Conservation (phyloP, 2,329 filamentous ascomycete genomes). For the Aspergillus ustus region DNA sequence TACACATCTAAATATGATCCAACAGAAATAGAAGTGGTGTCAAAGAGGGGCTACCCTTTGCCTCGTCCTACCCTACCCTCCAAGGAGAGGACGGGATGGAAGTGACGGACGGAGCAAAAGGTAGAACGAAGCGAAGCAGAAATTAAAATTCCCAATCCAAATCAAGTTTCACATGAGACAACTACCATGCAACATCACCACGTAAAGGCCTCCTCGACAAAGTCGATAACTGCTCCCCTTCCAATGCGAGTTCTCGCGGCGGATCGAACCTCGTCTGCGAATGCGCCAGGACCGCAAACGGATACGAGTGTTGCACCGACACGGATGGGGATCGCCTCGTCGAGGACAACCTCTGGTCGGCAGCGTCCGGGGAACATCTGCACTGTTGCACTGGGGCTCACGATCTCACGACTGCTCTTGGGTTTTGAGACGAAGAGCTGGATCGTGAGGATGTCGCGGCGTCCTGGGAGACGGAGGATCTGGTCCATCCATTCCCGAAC, state of each 20-base stretch:
- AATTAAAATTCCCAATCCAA: neutral
- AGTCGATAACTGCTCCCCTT: slow-evolving; percentile 60
- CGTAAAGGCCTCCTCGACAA: slow-evolving; percentile 69
- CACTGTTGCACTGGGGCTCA: slow-evolving; percentile 60
- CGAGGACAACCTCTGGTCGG: slow-evolving; percentile 59
- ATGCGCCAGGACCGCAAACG: slow-evolving; percentile 66
- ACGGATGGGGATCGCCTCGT: slow-evolving; percentile 59
- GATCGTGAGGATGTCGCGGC: slow-evolving; percentile 63
- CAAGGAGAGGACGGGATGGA: neutral
- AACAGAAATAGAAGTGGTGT: neutral
- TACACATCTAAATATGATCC: neutral
- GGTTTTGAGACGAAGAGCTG: slow-evolving; percentile 68
- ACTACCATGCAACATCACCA: slow-evolving; percentile 47
- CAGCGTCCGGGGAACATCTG: slow-evolving; percentile 66
- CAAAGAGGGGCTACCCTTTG: neutral
- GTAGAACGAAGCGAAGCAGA: neutral
- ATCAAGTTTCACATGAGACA: neutral
- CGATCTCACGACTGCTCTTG: slow-evolving; percentile 57
- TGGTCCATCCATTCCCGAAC: slow-evolving; percentile 69
- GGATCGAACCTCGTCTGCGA: slow-evolving; percentile 64
- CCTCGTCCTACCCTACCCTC: neutral
- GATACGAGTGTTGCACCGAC: slow-evolving; percentile 65
- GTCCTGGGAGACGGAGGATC: slow-evolving; percentile 63
- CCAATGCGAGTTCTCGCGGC: slow-evolving; percentile 58
- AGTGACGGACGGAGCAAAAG: neutral